phyloP scores from a whole-genome alignment of 2,329 filamentous ascomycete genomes.

The Verticillium longisporum region DNA sequence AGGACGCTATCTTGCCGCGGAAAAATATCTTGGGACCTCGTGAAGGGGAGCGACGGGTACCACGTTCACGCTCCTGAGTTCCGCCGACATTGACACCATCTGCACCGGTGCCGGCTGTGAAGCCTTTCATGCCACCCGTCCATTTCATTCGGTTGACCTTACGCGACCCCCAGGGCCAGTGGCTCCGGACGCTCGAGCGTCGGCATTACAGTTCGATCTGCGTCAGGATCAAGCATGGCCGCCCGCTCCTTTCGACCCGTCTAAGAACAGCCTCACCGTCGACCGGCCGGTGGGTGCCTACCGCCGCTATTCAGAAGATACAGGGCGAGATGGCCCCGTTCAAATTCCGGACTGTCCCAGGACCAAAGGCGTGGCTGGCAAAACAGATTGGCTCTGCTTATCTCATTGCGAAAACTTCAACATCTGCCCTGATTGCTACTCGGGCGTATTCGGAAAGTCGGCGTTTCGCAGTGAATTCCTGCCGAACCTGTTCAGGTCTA shows the following conservation, averaged over 20 bases:
- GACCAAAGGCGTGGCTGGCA: slow-evolving; percentile 51
- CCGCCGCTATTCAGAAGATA: slow-evolving; percentile 48
- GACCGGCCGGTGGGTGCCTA: slow-evolving; percentile 35
- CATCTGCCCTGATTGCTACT: slow-evolving; percentile 77
- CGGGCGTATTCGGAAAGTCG: slow-evolving; percentile 60
- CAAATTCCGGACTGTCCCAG: slow-evolving; percentile 65
- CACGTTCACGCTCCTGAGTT: slow-evolving; percentile 17
- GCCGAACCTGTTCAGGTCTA: slow-evolving; percentile 49
- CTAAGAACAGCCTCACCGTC: slow-evolving; percentile 25
- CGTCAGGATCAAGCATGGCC: slow-evolving; percentile 30
- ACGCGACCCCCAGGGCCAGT: slow-evolving; percentile 14
- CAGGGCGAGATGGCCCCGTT: slow-evolving; percentile 31
- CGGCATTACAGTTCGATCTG: slow-evolving; percentile 16
- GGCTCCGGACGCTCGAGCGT: slow-evolving; percentile 13
- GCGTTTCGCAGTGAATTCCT: slow-evolving; percentile 63
- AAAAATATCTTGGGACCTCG: slow-evolving; percentile 8
- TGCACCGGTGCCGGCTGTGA: slow-evolving; percentile 12
- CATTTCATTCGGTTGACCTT: slow-evolving; percentile 14
- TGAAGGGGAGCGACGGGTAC: slow-evolving; percentile 5
- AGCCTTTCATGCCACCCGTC: slow-evolving; percentile 13
- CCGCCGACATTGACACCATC: slow-evolving; percentile 8
- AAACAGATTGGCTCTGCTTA: slow-evolving; percentile 77
- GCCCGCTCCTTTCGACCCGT: slow-evolving; percentile 36
- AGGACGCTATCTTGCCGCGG: slow-evolving; percentile 20
- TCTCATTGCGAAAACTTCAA: slow-evolving; percentile 64